phyloP scores from a whole-genome alignment of 1,284 basidiomycete genomes.

The Heimioporus punctisporus region DNA sequence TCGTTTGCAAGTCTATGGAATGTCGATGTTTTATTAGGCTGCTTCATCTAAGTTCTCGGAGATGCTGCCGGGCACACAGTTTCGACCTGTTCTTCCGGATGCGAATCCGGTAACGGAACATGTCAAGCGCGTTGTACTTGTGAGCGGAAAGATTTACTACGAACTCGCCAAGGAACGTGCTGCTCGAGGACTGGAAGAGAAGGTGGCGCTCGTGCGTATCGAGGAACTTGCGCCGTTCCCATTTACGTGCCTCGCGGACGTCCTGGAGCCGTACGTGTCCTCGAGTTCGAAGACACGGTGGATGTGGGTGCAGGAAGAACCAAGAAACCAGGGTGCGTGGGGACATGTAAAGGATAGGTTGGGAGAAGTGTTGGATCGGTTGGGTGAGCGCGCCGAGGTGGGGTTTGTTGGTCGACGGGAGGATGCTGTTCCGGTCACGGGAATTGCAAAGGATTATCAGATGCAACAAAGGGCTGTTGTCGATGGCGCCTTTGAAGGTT shows the following conservation, averaged over 20 bases:
- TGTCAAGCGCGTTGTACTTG: slow-evolving; percentile 59
- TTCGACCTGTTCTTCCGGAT: slow-evolving; percentile 76
- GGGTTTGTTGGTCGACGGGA: slow-evolving; percentile 69
- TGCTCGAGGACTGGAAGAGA: slow-evolving; percentile 45
- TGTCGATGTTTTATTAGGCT: slow-evolving; percentile 48
- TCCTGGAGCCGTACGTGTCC: slow-evolving; percentile 48
- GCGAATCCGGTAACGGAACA: slow-evolving; percentile 26
- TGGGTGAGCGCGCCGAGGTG: slow-evolving; percentile 33
- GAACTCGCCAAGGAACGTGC: slow-evolving; percentile 76
- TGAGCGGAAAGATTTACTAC: slow-evolving; percentile 88
- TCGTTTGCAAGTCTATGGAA: neutral
- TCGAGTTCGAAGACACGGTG: slow-evolving; percentile 39
- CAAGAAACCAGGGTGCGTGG: slow-evolving; percentile 85
- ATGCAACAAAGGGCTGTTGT: slow-evolving; percentile 65
- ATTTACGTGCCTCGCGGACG: slow-evolving; percentile 51
- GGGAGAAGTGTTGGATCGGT: slow-evolving; percentile 44
- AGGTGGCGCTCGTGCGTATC: slow-evolving; percentile 72
- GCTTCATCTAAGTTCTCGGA: slow-evolving; percentile 74
- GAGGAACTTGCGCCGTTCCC: slow-evolving; percentile 92
- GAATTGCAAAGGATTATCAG: slow-evolving; percentile 70
- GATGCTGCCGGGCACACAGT: slow-evolving; percentile 62
- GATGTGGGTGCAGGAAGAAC: slow-evolving; percentile 86
- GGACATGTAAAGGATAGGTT: slow-evolving; percentile 65
- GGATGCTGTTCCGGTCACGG: slow-evolving; percentile 79
- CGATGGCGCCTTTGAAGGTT: slow-evolving; percentile 54